Evolutionary conservation across 768 basidiomycete genomes (phyloP).

Genomic region (Xerocomellus chrysenteron): DNA sequence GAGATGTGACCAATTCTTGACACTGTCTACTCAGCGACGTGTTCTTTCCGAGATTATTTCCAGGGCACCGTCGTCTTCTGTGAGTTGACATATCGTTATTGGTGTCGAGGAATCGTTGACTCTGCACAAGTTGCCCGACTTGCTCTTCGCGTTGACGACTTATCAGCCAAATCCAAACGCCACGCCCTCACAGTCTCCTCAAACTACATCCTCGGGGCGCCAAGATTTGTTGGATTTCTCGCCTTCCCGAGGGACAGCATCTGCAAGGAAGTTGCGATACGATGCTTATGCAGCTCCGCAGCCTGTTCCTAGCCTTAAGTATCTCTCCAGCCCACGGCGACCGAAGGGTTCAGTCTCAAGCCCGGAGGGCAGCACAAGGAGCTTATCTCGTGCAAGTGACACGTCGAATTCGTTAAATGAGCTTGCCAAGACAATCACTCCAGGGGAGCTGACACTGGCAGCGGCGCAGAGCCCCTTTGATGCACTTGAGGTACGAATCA

Average conservation of each 20-base stretch:
- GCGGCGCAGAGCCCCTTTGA: slow-evolving; percentile 19
- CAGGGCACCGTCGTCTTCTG: slow-evolving; percentile 54
- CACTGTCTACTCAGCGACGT: slow-evolving; percentile 44
- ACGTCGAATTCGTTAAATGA: slow-evolving; percentile 23
- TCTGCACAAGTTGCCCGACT: slow-evolving; percentile 64
- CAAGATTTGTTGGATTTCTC: slow-evolving; percentile 17
- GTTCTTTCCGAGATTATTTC: slow-evolving; percentile 47
- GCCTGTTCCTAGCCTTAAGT: slow-evolving; percentile 45
- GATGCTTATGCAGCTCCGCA: slow-evolving; percentile 67
- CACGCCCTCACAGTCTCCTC: slow-evolving; percentile 8
- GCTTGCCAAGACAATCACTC: slow-evolving; percentile 28
- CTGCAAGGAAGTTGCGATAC: slow-evolving; percentile 60
- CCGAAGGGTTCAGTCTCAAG: slow-evolving; percentile 39
- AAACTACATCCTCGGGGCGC: slow-evolving; percentile 10
- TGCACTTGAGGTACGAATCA: slow-evolving; percentile 18
- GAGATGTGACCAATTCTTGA: slow-evolving; percentile 72
- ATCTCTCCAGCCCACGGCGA: slow-evolving; percentile 31
- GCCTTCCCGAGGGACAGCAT: slow-evolving; percentile 28
- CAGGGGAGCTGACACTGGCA: slow-evolving; percentile 32
- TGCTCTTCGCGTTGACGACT: slow-evolving; percentile 50
- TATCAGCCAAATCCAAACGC: slow-evolving; percentile 21
- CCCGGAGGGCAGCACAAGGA: slow-evolving; percentile 31
- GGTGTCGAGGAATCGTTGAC: slow-evolving; percentile 3
- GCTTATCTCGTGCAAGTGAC: slow-evolving; percentile 30
- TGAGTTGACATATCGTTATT: slow-evolving; percentile 32